phyloP scores from a whole-genome alignment of 345 rosid genomes.

The Gossypium stocksii region DNA sequence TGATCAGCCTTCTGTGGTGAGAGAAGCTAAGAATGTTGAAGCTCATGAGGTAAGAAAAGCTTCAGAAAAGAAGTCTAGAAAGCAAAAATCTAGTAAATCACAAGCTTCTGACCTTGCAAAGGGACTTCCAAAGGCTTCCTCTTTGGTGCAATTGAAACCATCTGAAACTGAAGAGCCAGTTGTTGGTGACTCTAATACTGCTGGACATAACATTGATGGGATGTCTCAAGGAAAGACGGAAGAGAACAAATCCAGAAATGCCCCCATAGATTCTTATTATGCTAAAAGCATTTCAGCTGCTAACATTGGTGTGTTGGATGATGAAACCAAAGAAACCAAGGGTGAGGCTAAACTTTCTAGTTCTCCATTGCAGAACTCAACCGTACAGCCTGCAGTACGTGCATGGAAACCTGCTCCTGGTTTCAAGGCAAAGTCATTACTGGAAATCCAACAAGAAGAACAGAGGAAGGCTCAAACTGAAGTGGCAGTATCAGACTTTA shows the following conservation, averaged over 20 bases:
- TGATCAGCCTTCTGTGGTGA: constrained; percentile 28
- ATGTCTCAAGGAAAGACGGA: constrained; percentile 22
- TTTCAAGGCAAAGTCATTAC: constrained; percentile 84
- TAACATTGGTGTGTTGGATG: constrained; percentile 26
- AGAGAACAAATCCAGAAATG: constrained; percentile 29
- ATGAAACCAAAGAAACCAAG: constrained; percentile 32
- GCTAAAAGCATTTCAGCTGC: constrained; percentile 26
- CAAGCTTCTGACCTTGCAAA: constrained; percentile 55
- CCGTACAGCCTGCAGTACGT: constrained; percentile 37
- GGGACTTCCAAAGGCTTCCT: constrained; percentile 36
- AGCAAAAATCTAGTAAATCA: constrained; percentile 59
- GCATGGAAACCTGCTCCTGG: constrained; percentile 99
- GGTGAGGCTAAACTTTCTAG: constrained; percentile 25
- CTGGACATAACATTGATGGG: constrained; percentile 24
- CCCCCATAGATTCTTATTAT: constrained; percentile 33
- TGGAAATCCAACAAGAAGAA: constrained; percentile 96
- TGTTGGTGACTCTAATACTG: constrained; percentile 27
- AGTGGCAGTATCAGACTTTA: constrained; percentile 46
- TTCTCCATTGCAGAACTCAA: constrained; percentile 30
- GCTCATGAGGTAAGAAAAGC: constrained; percentile 52
- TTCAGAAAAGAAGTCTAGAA: constrained; percentile 80
- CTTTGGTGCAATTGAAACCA: constrained; percentile 41
- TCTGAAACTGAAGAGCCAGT: constrained; percentile 36
- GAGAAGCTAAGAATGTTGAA: constrained; percentile 48
- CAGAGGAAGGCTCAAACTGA: constrained; percentile 64